phyloP scores from a whole-genome alignment of 2,329 filamentous ascomycete genomes.

The Pyricularia sp. region DNA sequence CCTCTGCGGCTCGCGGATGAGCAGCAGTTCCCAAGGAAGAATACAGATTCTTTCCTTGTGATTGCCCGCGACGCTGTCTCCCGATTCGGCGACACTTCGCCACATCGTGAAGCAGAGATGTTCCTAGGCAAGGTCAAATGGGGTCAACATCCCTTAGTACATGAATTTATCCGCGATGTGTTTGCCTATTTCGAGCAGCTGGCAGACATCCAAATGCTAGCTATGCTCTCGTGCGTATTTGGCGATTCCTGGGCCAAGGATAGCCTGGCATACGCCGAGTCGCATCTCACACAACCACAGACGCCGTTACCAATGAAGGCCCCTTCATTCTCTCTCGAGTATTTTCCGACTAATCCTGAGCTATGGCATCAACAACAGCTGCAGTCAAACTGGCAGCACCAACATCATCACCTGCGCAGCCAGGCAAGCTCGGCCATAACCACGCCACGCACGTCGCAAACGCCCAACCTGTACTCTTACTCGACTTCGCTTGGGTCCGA shows the following conservation, averaged over 20 bases:
- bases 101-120: conserved; percentile 9
- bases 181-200: conserved; percentile 49
- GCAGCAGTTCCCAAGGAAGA: conserved; percentile 25
- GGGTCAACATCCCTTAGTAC: conserved; percentile 52
- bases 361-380: conserved; percentile 13
- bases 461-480: conserved; percentile 39
- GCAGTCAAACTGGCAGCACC: conserved; percentile 8
- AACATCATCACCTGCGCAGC: conserved; percentile 29
- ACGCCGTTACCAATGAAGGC: conserved; percentile 53
- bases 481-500: conserved; percentile 45
- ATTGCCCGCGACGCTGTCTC: conserved; percentile 52
- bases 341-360: conserved; percentile 46
- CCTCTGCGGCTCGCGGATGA: conserved; percentile 50
- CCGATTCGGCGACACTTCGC: conserved; percentile 16
- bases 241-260: conserved; percentile 49
- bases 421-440: conserved; percentile 40
- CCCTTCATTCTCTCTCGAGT: conserved; percentile 52
- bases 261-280: conserved; percentile 43
- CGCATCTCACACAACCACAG: conserved; percentile 42
- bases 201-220: conserved; percentile 56
- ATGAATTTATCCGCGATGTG: conserved; percentile 46
- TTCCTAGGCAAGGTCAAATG: conserved; percentile 52
- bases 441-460: conserved; percentile 43
- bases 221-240: conserved; percentile 59
- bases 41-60: conserved; percentile 44